Evolutionary conservation across 202 grass and related monocot genomes (phyloP).

Genomic region (Elaeis oleifera): DNA sequence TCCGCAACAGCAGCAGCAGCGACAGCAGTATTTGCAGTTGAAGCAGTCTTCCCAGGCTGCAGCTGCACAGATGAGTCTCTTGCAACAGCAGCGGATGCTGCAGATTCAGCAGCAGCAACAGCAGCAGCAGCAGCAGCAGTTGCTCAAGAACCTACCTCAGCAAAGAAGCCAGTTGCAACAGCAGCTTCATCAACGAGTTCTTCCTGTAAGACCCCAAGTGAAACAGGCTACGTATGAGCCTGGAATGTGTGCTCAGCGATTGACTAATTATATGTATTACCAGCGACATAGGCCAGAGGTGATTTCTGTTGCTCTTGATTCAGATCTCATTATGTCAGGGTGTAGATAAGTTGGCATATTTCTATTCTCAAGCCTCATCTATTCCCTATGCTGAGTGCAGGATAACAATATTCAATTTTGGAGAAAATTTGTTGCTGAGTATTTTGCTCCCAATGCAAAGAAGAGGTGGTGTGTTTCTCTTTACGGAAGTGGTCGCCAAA

Average conservation of each 20-base stretch:
- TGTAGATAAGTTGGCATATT: too few relatives aligned
- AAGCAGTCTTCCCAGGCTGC: slow-evolving; percentile 72
- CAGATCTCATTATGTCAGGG: too few relatives aligned
- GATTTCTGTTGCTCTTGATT: background rate
- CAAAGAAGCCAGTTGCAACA: slow-evolving; percentile 70
- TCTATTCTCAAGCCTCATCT: background rate
- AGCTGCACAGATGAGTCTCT: slow-evolving; percentile 61
- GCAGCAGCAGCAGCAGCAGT: slow-evolving; percentile 66
- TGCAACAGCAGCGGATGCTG: slow-evolving; percentile 66
- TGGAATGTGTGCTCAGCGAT: slow-evolving; percentile 78
- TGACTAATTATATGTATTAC: slow-evolving; percentile 95
- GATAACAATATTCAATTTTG: slow-evolving; percentile 98
- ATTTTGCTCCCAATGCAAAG: slow-evolving; percentile 81
- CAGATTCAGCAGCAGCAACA: slow-evolving; percentile 55
- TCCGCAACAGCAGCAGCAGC: slow-evolving; percentile 22
- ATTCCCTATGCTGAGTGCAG: slow-evolving; percentile 29
- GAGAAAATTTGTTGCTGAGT: slow-evolving; percentile 94
- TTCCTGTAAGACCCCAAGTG: slow-evolving; percentile 42
- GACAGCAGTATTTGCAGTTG: slow-evolving; percentile 50
- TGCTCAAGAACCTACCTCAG: slow-evolving; percentile 54
- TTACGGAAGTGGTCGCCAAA: slow-evolving; percentile 88
- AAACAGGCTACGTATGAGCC: slow-evolving; percentile 65
- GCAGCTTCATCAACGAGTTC: slow-evolving; percentile 55
- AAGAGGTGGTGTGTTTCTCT: slow-evolving; percentile 99
- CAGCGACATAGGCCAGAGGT: slow-evolving; percentile 88